A percentile compares a stretch with the other conserved stretches of the same genome.
Conservation (phyloP, 1,284 basidiomycete species). For the Leucoagaricus sp. region DNA sequence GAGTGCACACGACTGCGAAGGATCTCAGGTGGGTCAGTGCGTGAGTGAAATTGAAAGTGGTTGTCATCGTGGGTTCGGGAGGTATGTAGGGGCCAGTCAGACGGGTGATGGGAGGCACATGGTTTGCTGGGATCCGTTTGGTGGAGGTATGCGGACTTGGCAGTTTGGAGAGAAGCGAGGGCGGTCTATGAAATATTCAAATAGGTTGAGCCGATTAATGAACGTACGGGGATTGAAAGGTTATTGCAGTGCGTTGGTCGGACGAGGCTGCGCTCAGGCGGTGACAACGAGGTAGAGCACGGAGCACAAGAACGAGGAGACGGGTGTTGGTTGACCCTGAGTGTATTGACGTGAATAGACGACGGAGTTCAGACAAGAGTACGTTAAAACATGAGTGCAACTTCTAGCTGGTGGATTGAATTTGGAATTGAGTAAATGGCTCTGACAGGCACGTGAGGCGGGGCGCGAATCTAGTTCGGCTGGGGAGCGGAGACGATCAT, state of each 20-base stretch:
- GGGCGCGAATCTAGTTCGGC: neutral
- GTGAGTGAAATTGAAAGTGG: neutral
- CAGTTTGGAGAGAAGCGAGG: neutral
- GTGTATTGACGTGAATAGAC: neutral
- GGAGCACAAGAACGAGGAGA: neutral
- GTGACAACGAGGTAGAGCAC: neutral
- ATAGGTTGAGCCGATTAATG: too few relatives aligned
- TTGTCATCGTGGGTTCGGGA: slow-evolving; percentile 1
- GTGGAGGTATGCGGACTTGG: neutral
- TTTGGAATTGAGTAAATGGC: neutral
- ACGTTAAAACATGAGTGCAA: neutral
- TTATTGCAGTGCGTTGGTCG: neutral
- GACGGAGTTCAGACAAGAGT: neutral
- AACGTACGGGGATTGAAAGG: neutral
- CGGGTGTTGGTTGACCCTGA: neutral
- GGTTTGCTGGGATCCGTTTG: neutral
- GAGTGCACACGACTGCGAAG: neutral
- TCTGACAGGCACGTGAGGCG: slow-evolving; percentile 3
- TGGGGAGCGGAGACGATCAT: neutral
- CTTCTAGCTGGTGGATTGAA: neutral
- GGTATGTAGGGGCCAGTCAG: neutral
- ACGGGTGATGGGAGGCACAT: neutral
- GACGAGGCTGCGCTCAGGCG: neutral
- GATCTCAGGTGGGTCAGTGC: neutral
- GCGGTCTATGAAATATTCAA: neutral